These are phyloP conservation scores for Cladobotryum protrusum DNA, from an alignment of 2,329 filamentous ascomycete species.

Conservation along the genomic window DNA sequence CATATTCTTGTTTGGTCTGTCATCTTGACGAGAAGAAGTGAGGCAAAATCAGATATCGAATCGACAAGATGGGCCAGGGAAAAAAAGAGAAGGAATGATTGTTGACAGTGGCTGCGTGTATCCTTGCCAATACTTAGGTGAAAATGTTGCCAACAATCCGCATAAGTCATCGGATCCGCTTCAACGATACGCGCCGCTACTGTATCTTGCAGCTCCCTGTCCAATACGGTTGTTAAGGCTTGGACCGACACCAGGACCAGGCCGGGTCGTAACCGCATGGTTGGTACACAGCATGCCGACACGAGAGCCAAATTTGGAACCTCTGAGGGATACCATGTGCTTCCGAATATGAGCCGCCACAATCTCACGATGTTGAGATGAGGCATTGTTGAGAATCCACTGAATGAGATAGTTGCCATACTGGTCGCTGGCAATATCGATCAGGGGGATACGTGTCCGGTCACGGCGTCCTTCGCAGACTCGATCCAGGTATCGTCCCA, in stretches of 20 bases:
- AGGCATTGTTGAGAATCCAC: conserved; percentile 88
- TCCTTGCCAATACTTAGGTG: conserved; percentile 3
- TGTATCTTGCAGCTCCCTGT: conserved; percentile 50
- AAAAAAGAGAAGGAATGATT: not conserved
- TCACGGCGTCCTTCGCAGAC: conserved; percentile 88
- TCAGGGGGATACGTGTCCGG: conserved; percentile 90
- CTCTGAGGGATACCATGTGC: conserved; percentile 98
- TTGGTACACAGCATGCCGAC: conserved; percentile 99
- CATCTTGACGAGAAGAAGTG: conserved; percentile 29
- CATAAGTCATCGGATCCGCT: conserved; percentile 6
- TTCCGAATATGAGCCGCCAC: conserved; percentile 94
- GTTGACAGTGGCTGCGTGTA: not conserved
- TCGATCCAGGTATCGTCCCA: conserved; percentile 85
- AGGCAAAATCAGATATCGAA: conserved; percentile 23
- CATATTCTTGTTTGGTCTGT: conserved; percentile 39
- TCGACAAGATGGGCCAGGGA: conserved; percentile 16
- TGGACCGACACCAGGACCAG: conserved; percentile 72
- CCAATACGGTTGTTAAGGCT: conserved; percentile 52
- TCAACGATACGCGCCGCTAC: conserved; percentile 52
- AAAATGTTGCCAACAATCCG: conserved; percentile 12
- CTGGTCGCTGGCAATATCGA: conserved; percentile 97
- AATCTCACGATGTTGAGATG: conserved; percentile 81
- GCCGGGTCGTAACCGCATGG: conserved; percentile 79
- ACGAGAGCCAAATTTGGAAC: conserved; percentile 96
- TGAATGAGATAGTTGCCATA: conserved; percentile 98